phyloP scores from a whole-genome alignment of 1,284 basidiomycete species.

The Dichomitus squalens region DNA sequence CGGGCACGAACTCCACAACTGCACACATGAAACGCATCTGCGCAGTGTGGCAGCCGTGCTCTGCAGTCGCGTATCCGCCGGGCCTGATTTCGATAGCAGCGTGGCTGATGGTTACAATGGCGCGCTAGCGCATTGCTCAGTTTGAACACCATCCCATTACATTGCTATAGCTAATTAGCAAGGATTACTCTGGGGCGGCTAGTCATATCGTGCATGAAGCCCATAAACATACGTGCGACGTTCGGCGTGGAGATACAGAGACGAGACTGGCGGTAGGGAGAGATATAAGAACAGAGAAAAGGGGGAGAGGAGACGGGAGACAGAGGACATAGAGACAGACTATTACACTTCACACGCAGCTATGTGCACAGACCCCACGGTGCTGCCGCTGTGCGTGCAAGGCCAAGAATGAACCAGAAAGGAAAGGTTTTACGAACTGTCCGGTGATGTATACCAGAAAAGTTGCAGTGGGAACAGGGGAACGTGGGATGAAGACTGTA shows the following conservation, averaged over 20 bases:
- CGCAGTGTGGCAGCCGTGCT: no score
- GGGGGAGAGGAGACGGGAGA: constrained; percentile 11
- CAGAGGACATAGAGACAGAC: neutral
- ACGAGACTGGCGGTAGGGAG: constrained; percentile 1
- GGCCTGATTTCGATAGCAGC: neutral
- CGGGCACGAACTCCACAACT: no score
- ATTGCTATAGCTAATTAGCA: constrained; percentile 33
- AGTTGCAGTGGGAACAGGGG: constrained; percentile 3
- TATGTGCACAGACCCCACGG: constrained; percentile 2
- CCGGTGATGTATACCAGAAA: constrained; percentile 10
- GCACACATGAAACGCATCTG: no score
- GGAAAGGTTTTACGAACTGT: constrained; percentile 17
- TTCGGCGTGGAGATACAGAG: constrained; percentile 22
- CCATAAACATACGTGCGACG: constrained; percentile 31
- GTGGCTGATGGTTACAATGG: neutral
- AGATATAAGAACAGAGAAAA: constrained; percentile 12
- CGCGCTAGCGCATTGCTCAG: neutral
- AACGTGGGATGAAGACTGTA: neutral
- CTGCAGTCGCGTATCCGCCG: no score
- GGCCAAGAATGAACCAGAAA: constrained; percentile 21
- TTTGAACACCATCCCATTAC: constrained; percentile 30
- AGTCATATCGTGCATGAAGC: constrained; percentile 32
- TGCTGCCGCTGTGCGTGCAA: constrained; percentile 11
- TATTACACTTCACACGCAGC: neutral
- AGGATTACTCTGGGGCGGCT: constrained; percentile 28